Percentiles rank a stretch among this genome's conserved stretches.
phyloP scores from a whole-genome alignment of 2,329 filamentous ascomycete genomes.

The Cercospora citrullina region DNA sequence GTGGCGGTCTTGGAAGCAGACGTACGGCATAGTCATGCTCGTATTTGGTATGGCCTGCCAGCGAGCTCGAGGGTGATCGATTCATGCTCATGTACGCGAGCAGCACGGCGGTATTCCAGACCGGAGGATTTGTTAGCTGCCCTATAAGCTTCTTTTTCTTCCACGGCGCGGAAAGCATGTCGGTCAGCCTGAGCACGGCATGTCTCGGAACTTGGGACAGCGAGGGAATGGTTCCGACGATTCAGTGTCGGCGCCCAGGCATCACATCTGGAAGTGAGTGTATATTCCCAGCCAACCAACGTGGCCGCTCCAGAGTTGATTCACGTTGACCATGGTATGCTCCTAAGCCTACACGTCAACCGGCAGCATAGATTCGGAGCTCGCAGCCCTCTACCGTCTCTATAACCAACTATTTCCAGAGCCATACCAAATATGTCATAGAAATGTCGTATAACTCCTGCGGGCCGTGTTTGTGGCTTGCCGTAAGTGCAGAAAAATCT shows the following conservation, averaged over 20 bases:
- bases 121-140: not conserved
- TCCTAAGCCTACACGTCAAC: not conserved
- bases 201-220: not conserved
- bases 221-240: not conserved
- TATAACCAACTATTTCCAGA: not conserved
- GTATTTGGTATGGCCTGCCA: not conserved
- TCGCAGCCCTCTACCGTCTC: not conserved
- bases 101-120: not conserved
- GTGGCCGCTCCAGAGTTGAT: not conserved
- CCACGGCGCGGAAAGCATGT: not conserved
- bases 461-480: not conserved
- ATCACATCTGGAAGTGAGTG: not conserved
- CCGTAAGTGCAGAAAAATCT: not conserved
- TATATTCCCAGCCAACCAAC: not conserved
- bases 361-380: not conserved
- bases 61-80: not conserved
- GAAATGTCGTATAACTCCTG: not conserved
- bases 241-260: not conserved
- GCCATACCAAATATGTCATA: not conserved
- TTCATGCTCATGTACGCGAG: not conserved
- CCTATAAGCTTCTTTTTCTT: not conserved
- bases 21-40: not conserved
- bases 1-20: conserved; percentile 4
- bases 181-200: not conserved
- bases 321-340: not conserved